These are phyloP conservation scores for Endoconidiophora laricicola DNA, from an alignment of 2,329 filamentous ascomycete genomes.

Conservation along the genomic window DNA sequence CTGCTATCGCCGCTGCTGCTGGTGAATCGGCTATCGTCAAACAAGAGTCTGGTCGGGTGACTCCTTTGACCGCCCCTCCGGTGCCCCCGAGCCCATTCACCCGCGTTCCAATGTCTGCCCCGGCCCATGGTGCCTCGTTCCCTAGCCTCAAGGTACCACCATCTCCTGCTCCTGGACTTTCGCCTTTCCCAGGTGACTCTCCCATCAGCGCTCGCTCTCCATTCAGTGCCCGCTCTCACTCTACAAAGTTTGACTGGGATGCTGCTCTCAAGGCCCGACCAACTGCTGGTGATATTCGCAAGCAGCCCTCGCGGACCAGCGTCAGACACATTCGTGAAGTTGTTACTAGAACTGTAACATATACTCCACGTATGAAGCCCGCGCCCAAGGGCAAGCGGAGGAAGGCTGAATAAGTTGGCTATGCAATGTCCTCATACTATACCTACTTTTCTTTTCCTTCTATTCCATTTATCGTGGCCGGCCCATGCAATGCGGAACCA, in stretches of 20 bases:
- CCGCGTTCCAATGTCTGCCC: slow-evolving; percentile 40
- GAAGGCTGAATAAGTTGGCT: slow-evolving; percentile 36
- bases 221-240: slow-evolving; percentile 47
- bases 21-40: slow-evolving; percentile 18
- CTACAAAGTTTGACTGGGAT: slow-evolving; percentile 68
- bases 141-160: slow-evolving; percentile 60
- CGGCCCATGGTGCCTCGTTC: slow-evolving; percentile 43
- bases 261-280: slow-evolving; percentile 45
- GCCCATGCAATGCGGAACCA: neutral
- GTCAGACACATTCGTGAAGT: slow-evolving; percentile 68
- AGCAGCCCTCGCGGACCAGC: slow-evolving; percentile 38
- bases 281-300: slow-evolving; percentile 38
- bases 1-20: slow-evolving; percentile 9
- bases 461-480: neutral
- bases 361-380: slow-evolving; percentile 71
- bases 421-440: neutral
- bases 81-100: slow-evolving; percentile 35
- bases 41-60: slow-evolving; percentile 17
- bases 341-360: slow-evolving; percentile 85
- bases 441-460: neutral
- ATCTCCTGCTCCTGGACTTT: slow-evolving; percentile 50
- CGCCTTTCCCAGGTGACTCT: slow-evolving; percentile 34
- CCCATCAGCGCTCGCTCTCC: slow-evolving; percentile 61
- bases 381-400: slow-evolving; percentile 87
- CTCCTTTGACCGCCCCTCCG: slow-evolving; percentile 20